phyloP scores from a whole-genome alignment of 208 protist genomes.

The Trichomonas gallinae region DNA sequence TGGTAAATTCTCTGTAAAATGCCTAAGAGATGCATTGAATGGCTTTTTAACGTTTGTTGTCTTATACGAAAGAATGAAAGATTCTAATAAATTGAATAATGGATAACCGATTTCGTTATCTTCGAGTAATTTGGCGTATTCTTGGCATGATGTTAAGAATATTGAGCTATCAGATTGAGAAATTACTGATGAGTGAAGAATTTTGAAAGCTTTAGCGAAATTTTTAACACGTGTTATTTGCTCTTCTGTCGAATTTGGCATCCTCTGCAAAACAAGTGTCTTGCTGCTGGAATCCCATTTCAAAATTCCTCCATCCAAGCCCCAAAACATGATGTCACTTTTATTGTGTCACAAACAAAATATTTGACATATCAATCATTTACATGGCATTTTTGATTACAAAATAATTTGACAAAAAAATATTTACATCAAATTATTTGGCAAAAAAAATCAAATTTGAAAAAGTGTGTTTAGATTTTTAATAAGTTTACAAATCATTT shows the following conservation, averaged over 20 bases:
- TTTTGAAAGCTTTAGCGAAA: background rate
- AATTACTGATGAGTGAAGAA: background rate
- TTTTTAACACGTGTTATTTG: background rate
- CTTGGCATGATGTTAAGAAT: background rate
- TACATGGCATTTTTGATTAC: no score
- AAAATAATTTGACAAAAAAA: no score
- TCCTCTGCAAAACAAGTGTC: background rate
- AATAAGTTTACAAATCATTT: no score
- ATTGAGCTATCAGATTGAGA: background rate
- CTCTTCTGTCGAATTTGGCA: background rate
- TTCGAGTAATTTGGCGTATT: background rate
- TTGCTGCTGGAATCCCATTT: background rate
- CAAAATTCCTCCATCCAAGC: background rate
- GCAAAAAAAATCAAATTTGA: no score
- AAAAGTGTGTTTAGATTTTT: no score
- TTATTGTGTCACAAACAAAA: background rate
- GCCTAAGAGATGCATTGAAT: background rate
- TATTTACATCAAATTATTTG: no score
- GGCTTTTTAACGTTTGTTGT: background rate
- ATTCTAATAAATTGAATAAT: background rate
- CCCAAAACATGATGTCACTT: background rate
- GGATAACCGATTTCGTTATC: background rate
- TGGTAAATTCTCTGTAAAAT: background rate
- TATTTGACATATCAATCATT: no score
- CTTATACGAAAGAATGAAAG: background rate